These are phyloP conservation scores for Ajuga chamaepitys DNA, from an alignment of 257 asterid species.

Conservation along the genomic window DNA sequence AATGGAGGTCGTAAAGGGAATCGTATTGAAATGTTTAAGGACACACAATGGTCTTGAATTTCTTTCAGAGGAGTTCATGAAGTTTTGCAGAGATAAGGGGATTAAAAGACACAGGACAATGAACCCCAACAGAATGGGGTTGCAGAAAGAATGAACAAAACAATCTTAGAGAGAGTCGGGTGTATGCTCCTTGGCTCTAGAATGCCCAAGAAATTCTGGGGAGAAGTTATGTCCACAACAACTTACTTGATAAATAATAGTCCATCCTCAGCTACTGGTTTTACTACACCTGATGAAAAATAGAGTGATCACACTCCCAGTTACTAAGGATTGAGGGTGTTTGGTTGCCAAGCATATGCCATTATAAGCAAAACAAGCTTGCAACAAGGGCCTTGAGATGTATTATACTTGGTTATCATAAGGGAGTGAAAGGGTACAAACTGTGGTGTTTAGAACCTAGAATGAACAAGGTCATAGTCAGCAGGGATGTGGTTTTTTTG, in stretches of 20 bases:
- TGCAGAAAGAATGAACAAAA: too few relatives aligned
- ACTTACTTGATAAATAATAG: background rate
- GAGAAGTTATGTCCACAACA: background rate
- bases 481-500: too few relatives aligned
- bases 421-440: too few relatives aligned
- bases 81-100: background rate
- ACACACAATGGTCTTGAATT: background rate
- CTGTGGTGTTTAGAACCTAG: too few relatives aligned
- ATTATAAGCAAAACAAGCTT: too few relatives aligned
- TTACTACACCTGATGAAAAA: background rate
- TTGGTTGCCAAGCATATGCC: too few relatives aligned
- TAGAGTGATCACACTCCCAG: background rate
- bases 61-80: background rate
- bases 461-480: too few relatives aligned
- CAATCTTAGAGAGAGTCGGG: background rate
- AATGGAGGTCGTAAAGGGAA: background rate
- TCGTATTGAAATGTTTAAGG: too few relatives aligned
- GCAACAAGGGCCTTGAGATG: too few relatives aligned
- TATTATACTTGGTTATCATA: too few relatives aligned
- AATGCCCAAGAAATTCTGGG: background rate
- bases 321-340: background rate
- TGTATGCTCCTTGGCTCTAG: background rate
- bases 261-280: background rate
- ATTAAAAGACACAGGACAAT: background rate
- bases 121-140: background rate